A percentile compares a stretch with the other conserved stretches of the same genome.
Evolutionary conservation across 2,329 filamentous ascomycete species (phyloP).

Genomic region (Rhynchosporium secalis): DNA sequence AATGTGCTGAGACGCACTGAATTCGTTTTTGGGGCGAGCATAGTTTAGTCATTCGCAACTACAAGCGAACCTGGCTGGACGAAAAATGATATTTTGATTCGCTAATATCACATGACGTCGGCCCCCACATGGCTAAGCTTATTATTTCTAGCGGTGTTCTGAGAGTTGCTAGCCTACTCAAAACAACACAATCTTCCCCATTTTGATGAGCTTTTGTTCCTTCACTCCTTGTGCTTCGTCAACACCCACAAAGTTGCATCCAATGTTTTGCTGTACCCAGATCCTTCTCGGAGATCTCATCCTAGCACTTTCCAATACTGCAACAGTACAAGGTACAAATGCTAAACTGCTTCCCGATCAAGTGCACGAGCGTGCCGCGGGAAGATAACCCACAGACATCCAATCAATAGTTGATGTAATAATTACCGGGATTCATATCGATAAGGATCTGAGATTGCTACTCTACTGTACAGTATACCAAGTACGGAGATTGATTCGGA

Average conservation of each 20-base stretch:
- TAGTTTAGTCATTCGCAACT: neutral
- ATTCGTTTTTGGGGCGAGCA: neutral
- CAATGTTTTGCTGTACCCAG: neutral
- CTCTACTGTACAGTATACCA: no score
- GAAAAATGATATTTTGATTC: neutral
- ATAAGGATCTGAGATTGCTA: neutral
- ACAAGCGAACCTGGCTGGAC: slow-evolving; percentile 1
- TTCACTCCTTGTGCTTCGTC: slow-evolving; percentile 8
- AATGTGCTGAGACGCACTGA: neutral
- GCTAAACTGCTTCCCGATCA: slow-evolving; percentile 2
- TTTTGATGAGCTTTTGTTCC: neutral
- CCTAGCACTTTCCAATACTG: slow-evolving; percentile 21
- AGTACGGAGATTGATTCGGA: slow-evolving; percentile 3
- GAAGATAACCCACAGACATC: slow-evolving; percentile 25
- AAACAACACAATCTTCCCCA: neutral
- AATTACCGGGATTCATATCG: slow-evolving; percentile 5
- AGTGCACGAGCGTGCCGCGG: slow-evolving; percentile 14
- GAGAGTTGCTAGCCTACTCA: neutral
- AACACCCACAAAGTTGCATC: slow-evolving; percentile 6
- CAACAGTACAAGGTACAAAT: slow-evolving; percentile 22
- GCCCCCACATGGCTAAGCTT: neutral
- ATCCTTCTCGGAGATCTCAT: slow-evolving; percentile 8
- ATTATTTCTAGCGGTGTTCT: neutral
- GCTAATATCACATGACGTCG: neutral
- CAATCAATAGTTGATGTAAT: slow-evolving; percentile 17